These are phyloP conservation scores for Trichoderma simmonsii DNA, from an alignment of 2,329 filamentous ascomycete species.

Conservation along the genomic window DNA sequence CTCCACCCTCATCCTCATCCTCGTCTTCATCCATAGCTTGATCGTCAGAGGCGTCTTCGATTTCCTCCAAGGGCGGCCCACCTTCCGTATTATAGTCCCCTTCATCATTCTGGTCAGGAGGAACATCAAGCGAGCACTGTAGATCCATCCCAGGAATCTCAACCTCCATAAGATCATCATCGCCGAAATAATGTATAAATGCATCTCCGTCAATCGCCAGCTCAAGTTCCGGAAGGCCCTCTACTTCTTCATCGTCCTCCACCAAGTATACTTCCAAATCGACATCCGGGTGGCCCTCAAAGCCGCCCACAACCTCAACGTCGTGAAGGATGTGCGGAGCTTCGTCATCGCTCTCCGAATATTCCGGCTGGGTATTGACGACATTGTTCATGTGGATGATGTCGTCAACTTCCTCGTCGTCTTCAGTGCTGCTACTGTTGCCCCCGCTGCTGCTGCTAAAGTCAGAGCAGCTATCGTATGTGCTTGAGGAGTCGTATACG, in stretches of 20 bases:
- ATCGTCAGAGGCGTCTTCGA: not conserved
- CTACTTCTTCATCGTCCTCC: slow-evolving; percentile 27
- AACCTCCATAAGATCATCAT: slow-evolving; percentile 27
- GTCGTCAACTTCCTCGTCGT: slow-evolving; percentile 11
- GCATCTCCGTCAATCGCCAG: slow-evolving; percentile 29
- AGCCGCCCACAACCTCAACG: slow-evolving; percentile 25
- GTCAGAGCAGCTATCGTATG: not conserved
- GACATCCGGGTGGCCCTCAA: slow-evolving; percentile 11
- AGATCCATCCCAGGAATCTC: slow-evolving; percentile 27
- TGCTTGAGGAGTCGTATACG: not conserved
- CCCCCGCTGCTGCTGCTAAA: not conserved
- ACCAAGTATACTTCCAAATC: slow-evolving; percentile 33
- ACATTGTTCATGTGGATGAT: slow-evolving; percentile 24
- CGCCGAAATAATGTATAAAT: slow-evolving; percentile 27
- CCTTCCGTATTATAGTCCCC: not conserved
- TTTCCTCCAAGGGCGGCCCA: not conserved
- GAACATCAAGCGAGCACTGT: slow-evolving; percentile 21
- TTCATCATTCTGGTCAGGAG: not conserved
- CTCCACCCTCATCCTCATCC: not conserved
- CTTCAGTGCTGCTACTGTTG: not conserved
- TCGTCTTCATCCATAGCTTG: not conserved
- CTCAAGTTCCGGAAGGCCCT: slow-evolving; percentile 30
- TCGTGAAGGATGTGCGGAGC: slow-evolving; percentile 29
- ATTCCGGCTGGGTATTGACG: slow-evolving; percentile 22
- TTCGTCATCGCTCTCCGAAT: slow-evolving; percentile 19